Conservation (phyloP, 2,329 filamentous ascomycete genomes). For the Cercospora sp. region DNA sequence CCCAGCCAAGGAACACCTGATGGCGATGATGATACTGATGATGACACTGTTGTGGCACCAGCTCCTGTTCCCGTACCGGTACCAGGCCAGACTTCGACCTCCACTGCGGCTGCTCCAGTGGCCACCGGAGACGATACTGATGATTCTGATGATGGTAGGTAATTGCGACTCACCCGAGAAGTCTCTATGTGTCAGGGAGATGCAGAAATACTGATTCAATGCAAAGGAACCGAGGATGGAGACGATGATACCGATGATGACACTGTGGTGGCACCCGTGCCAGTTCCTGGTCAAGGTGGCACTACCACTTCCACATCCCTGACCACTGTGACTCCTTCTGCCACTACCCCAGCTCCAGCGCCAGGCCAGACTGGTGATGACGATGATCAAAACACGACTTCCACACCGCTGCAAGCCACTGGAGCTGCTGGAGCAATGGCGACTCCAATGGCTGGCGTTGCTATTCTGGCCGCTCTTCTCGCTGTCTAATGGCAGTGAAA, state of each 20-base stretch:
- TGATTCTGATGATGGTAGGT: background rate
- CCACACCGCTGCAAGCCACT: background rate
- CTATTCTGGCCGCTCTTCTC: slow-evolving; percentile 3
- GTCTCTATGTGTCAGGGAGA: too few species aligned
- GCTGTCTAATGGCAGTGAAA: background rate
- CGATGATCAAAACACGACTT: background rate
- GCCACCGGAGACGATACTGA: background rate
- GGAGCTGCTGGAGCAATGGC: slow-evolving; percentile 5
- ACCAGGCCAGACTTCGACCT: too few species aligned
- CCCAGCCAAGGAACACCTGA: background rate
- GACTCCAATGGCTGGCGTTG: slow-evolving; percentile 3
- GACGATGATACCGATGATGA: background rate
- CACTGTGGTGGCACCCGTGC: background rate
- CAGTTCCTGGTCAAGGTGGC: background rate
- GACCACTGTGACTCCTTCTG: background rate
- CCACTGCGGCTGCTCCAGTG: too few species aligned
- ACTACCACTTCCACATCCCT: background rate
- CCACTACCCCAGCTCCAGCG: background rate
- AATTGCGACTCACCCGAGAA: too few species aligned
- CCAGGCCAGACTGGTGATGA: slow-evolving; percentile 3
- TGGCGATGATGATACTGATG: slow-evolving; percentile 1
- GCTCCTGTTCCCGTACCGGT: background rate
- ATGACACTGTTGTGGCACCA: background rate
- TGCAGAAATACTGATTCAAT: background rate
- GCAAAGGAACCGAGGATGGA: background rate